These are phyloP conservation scores for Moesziomyces parantarcticus DNA, from an alignment of 1,284 basidiomycete genomes.

Conservation along the genomic window DNA sequence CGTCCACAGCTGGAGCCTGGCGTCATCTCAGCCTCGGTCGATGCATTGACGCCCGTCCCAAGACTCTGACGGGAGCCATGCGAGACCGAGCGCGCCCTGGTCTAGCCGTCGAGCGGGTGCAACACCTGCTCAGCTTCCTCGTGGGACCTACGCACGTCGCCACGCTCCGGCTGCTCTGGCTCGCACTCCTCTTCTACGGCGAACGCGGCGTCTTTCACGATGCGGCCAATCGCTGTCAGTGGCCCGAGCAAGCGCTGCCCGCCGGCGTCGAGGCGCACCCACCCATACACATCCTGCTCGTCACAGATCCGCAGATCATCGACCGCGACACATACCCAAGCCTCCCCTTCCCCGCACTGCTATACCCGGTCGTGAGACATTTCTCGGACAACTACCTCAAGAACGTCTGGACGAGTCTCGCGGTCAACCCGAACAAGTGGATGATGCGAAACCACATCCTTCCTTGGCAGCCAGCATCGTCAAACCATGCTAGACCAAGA, in stretches of 20 bases:
- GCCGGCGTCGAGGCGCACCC: conserved; percentile 4
- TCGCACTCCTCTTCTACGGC: conserved; percentile 38
- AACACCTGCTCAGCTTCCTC: conserved; percentile 10
- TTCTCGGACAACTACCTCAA: conserved; percentile 51
- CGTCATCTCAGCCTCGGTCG: not conserved
- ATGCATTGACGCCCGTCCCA: not conserved
- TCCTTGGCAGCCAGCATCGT: conserved; percentile 7
- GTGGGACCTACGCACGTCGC: conserved; percentile 23
- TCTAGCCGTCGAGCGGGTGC: conserved; percentile 6
- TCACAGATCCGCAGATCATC: conserved; percentile 51
- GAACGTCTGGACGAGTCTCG: conserved; percentile 40
- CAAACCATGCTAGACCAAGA: not conserved
- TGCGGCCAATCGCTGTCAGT: conserved; percentile 31
- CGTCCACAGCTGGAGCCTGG: not conserved
- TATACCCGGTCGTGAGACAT: conserved; percentile 33
- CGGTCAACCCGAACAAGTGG: conserved; percentile 45
- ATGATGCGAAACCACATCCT: conserved; percentile 17
- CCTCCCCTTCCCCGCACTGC: conserved; percentile 15
- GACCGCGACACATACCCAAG: conserved; percentile 40
- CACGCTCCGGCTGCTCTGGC: conserved; percentile 33
- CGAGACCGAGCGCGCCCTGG: conserved; percentile 7
- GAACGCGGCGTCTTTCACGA: conserved; percentile 36
- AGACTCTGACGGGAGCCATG: conserved; percentile 8
- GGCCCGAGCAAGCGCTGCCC: conserved; percentile 22
- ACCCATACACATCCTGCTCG: conserved; percentile 32